Conservation (phyloP, 2,329 filamentous ascomycete species). For the Fusarium pininemorale region DNA sequence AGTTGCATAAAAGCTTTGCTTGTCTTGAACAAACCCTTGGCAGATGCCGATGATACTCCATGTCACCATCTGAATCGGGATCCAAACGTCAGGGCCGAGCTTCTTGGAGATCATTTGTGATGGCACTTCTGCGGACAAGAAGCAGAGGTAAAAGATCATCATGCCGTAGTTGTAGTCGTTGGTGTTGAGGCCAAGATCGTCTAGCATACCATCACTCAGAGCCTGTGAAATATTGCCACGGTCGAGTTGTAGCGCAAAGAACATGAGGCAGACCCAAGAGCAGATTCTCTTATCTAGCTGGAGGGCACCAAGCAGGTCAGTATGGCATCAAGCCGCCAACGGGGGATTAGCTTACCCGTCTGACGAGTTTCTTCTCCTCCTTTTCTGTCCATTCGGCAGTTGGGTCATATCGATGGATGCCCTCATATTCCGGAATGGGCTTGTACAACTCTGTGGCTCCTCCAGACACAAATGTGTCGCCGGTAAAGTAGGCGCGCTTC, state of each 20-base stretch:
- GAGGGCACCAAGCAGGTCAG: neutral
- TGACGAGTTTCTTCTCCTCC: constrained; percentile 64
- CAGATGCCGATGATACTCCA: constrained; percentile 49
- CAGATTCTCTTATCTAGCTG: constrained; percentile 47
- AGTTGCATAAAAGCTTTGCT: constrained; percentile 46
- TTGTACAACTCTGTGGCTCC: constrained; percentile 48
- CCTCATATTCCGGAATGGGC: constrained; percentile 66
- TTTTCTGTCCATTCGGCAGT: constrained; percentile 63
- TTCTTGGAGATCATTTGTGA: constrained; percentile 69
- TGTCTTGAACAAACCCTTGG: constrained; percentile 44
- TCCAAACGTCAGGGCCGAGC: constrained; percentile 67
- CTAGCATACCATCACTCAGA: constrained; percentile 57
- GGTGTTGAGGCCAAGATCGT: constrained; percentile 53
- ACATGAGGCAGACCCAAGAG: constrained; percentile 52
- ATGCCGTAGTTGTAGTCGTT: constrained; percentile 50
- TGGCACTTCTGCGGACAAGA: constrained; percentile 55
- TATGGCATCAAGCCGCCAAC: neutral
- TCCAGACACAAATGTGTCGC: neutral
- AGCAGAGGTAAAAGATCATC: constrained; percentile 45
- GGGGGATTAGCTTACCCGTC: constrained; percentile 51
- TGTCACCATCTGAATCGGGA: constrained; percentile 63
- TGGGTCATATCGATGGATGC: constrained; percentile 67
- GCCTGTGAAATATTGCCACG: constrained; percentile 59
- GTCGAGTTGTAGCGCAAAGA: constrained; percentile 58
- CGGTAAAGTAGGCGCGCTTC: neutral